Evolutionary conservation across 768 basidiomycete genomes (phyloP), one percentile per base, ranked within the genome.

Genomic region (Suillus decipiens): DNA sequence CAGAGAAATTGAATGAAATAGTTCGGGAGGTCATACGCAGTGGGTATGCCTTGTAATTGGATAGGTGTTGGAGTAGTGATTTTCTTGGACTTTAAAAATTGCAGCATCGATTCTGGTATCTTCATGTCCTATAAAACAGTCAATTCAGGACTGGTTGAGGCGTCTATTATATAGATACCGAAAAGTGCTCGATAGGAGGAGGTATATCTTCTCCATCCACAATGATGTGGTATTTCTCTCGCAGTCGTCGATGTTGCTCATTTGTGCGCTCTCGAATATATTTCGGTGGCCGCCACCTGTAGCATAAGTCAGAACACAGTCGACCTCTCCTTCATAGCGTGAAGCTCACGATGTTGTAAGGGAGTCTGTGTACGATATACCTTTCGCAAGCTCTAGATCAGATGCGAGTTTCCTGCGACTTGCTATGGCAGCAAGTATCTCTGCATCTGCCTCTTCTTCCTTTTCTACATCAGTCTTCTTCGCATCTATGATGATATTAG

Each of bases 11-110:
- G 22, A 53, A 61, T 24, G 58, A 41, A 54, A 14, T 17, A 17
- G 54, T 39, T 43, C 10, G 67, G 41, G 71, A 34, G 50, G 19
- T 70, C 92, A 69, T 78, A 95, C 92, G 95, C 97, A 59, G 92
- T 91, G 2, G 97, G 96, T 62, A 99, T 89, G 28, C 97, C 97
- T 77, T 99, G 97, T 19, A 98, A 80, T 74, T 99, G 97, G 69
- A 99, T 99, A 2, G 97, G 97, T 2, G 97, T 95, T 0, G 97
- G 97, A 42, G 80, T 81, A 2, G 81, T 81, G 71, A 99, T 99
- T 54, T 92, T 89, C 63, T 95, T 95, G 37, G 86, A 82, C 74
- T 88, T 90, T 55, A 99, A 82, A 74, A 89, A 90, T 63, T 92
- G 85, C 10, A 99, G 78, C 50, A 99, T 86, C 3, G 89, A 83